phyloP scores from a whole-genome alignment of 441 rosid genomes.

The Bruguiera hainesii region DNA sequence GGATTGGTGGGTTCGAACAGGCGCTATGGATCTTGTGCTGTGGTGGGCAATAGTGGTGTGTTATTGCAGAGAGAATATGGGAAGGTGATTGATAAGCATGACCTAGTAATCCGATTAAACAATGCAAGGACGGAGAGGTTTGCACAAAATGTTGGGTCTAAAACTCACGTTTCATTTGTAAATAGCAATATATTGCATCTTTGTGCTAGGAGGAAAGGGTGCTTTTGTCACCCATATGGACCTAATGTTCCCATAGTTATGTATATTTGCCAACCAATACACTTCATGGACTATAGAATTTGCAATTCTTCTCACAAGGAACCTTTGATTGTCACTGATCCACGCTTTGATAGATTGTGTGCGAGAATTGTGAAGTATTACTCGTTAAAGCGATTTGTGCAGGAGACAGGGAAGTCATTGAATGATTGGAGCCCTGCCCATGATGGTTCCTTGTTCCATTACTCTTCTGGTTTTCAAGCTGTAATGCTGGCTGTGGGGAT shows the following conservation, averaged over 20 bases:
- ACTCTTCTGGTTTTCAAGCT: constrained; percentile 94
- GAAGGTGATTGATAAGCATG: constrained; percentile 63
- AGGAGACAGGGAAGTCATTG: constrained; percentile 43
- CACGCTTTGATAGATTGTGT: constrained; percentile 71
- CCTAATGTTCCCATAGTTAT: constrained; percentile 57
- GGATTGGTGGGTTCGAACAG: constrained; percentile 35
- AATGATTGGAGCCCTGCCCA: constrained; percentile 59
- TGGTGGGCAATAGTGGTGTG: constrained; percentile 90
- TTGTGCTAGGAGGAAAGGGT: constrained; percentile 58
- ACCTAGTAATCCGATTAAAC: constrained; percentile 75
- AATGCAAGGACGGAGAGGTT: constrained; percentile 60
- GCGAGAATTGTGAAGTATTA: constrained; percentile 76
- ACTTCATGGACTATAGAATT: constrained; percentile 63
- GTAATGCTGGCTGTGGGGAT: constrained; percentile 78
- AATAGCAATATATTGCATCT: constrained; percentile 83
- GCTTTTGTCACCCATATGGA: constrained; percentile 86
- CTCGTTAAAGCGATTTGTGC: constrained; percentile 59
- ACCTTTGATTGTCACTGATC: constrained; percentile 73
- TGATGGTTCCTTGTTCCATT: constrained; percentile 76
- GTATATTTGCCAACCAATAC: constrained; percentile 82
- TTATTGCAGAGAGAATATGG: constrained; percentile 54
- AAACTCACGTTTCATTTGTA: constrained; percentile 67
- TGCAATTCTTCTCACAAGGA: constrained; percentile 56
- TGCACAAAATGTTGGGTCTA: constrained; percentile 57
- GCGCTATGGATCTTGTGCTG: constrained; percentile 73